Base-by-base conservation (phyloP, 257 asterid genomes). In the Rauvolfia tetraphylla region DNA sequence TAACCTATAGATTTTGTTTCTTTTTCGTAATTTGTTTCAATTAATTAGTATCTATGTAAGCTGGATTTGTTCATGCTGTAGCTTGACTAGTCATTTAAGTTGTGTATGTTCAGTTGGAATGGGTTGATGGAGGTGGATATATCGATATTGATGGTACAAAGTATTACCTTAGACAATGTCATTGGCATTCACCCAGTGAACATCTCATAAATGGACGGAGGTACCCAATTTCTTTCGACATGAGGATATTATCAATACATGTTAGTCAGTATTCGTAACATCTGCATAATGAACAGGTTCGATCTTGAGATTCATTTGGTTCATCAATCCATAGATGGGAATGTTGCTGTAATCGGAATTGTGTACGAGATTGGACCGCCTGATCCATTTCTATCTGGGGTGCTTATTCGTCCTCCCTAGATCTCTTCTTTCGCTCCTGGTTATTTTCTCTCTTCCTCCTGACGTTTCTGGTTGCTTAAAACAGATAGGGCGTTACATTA, bases 131-230 rank as follows among this genome's bases (percentile, higher is more conserved):
- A 48, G 96, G 84, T 15, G 97, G 97, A 2, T 53, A 86, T 65
- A 81, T 93, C n/a, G 20, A 31, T 23, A 78, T 91, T 13, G 86
- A 93, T 38, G 96, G 89, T 58, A 87, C 84, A n/a, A 34, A 3
- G 29, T 90, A 79, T 79, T 81, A 76, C 58, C 91, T 91, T 11
- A 78, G 68, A 44, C 97, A 90, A 69, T 77, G 76, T 71, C 98
- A 93, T 59, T 93, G 98, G 97, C 96, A 91, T 78, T 81, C 95
- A 5, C 97, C 96, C 69, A 89, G 97, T 17, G 97, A 93, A 51
- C 98, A 91, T 84, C 81, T 89, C 22, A 71, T 89, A 58, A 78
- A 91, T 53, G 96, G 96, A 10, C 84, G 61, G 75, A 88, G 90
- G 95, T 91, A 29, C 13, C 12, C 41, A 61, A 7, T 4, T n/a